A percentile compares a stretch with the other conserved stretches of the same genome.
Evolutionary conservation across 495 filamentous ascomycete genomes (phyloP).

Genomic region (Saxophila tyrrhenica): DNA sequence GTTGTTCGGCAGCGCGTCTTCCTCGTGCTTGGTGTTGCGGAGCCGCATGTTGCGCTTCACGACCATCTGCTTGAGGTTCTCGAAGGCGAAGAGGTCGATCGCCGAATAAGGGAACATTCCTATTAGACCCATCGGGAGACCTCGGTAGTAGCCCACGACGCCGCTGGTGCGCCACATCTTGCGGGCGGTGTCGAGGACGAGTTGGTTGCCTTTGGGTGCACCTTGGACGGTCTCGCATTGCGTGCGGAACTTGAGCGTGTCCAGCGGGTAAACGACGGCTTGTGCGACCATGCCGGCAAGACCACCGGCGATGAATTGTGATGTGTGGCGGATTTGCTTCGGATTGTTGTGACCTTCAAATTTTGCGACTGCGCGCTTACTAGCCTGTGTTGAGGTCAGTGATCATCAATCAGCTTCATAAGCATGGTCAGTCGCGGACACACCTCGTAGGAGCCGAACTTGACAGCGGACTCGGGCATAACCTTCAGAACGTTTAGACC

Average conservation of each 20-base stretch:
- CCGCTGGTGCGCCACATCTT: conserved; percentile 76
- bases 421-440: conserved; percentile 4
- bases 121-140: conserved; percentile 78
- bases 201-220: conserved; percentile 69
- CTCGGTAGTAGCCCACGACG: conserved; percentile 72
- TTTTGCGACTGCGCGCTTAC: conserved; percentile 75
- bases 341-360: conserved; percentile 84
- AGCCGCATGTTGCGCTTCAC: conserved; percentile 54
- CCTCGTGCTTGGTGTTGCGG: conserved; percentile 43
- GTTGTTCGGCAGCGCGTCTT: conserved; percentile 65
- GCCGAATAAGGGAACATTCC: conserved; percentile 98
- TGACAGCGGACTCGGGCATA: conserved; percentile 95
- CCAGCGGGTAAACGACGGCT: conserved; percentile 88
- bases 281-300: conserved; percentile 91
- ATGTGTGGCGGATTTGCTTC: conserved; percentile 61
- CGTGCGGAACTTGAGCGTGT: conserved; percentile 95
- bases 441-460: conserved; percentile 88
- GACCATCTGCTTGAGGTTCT: conserved; percentile 72
- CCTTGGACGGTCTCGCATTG: conserved; percentile 88
- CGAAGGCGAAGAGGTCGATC: conserved; percentile 91
- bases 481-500: conserved; percentile 95
- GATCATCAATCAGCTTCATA: background rate
- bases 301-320: conserved; percentile 85
- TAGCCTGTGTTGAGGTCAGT: conserved; percentile 42
- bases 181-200: conserved; percentile 67